Evolutionary conservation across 768 basidiomycete genomes (phyloP), one percentile per base, ranked within the genome.

Genomic region (Tulasnella calospora): DNA sequence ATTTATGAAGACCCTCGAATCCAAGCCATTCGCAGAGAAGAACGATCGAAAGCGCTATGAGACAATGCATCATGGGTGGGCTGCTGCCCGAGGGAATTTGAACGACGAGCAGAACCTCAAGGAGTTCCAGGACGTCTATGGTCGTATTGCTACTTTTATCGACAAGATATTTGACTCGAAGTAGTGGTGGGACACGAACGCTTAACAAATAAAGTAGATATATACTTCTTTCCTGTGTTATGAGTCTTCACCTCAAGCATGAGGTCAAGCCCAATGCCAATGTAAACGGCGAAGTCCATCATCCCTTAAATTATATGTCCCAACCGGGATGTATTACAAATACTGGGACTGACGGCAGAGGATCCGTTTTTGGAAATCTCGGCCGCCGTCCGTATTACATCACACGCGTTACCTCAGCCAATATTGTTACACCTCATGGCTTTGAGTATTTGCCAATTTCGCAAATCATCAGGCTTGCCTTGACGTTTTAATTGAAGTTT

Each of bases 51-150:
- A 77, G 61, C 38, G 40, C 13, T 77, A 77, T 35, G n/a, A 40
- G 33, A 71, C 36, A 0, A 71, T 77, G 76, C 76, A 61, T 38
- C 76, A 77, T 44, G 76, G 76, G n/a, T 77, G 55, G 61, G 76
- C 76, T 30, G 76, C 76, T 17, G 70, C 76, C 35, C 67, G 76
- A 23, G 76, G 55, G 1, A n/a, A 77, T 35, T 35, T 77, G 15
- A 40, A 71, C 17, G 61, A 77, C 19, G n/a, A 38, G 61, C 70
- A 77, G 40, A 71, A 70, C 76, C 40, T 70, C 13, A 77, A 77
- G 69, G 61, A 77, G 51, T 77, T 36, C 67, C 27, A 67, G 47
- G 76, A 77, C 41, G 76, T 77, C 7, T 77, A 77, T 40, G 35
- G 12, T 0, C 30, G 76, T 17, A 40, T 47, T 13, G 36, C 61